phyloP scores from a whole-genome alignment of 2,329 filamentous ascomycete species.

The Alternaria triticimaculans region DNA sequence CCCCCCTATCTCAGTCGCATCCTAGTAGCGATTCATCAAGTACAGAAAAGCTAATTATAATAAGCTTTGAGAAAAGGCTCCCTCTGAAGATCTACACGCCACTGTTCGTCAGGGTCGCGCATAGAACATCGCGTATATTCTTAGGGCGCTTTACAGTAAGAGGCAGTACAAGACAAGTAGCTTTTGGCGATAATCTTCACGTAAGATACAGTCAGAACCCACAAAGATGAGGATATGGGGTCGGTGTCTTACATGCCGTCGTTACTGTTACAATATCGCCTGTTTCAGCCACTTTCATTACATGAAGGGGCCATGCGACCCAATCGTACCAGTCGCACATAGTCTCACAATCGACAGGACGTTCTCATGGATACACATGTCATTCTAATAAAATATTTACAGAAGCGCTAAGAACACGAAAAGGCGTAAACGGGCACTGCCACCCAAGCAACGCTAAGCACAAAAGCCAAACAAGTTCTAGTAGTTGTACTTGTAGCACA shows the following conservation, averaged over 20 bases:
- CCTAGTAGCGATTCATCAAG: neutral
- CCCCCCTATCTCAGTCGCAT: neutral
- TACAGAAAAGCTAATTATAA: neutral
- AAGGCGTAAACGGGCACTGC: neutral
- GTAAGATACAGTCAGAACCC: neutral
- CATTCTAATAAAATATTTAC: conserved; percentile 9
- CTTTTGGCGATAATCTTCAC: neutral
- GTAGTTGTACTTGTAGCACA: conserved; percentile 49
- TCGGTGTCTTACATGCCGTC: neutral
- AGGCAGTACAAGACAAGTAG: neutral
- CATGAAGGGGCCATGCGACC: neutral
- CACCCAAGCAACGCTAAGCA: neutral
- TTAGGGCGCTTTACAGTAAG: neutral
- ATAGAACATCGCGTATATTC: neutral
- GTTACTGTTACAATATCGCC: neutral
- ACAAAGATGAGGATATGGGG: neutral
- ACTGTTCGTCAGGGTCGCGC: neutral
- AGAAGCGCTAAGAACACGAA: conserved; percentile 2
- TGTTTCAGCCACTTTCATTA: neutral
- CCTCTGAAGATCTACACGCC: neutral
- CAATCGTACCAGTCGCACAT: neutral
- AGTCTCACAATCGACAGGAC: neutral
- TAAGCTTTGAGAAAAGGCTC: neutral
- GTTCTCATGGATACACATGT: conserved; percentile 1
- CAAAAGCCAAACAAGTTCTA: conserved; percentile 16